Conservation (phyloP, 2,329 filamentous ascomycete genomes). For the Aspergillus viridinutans region DNA sequence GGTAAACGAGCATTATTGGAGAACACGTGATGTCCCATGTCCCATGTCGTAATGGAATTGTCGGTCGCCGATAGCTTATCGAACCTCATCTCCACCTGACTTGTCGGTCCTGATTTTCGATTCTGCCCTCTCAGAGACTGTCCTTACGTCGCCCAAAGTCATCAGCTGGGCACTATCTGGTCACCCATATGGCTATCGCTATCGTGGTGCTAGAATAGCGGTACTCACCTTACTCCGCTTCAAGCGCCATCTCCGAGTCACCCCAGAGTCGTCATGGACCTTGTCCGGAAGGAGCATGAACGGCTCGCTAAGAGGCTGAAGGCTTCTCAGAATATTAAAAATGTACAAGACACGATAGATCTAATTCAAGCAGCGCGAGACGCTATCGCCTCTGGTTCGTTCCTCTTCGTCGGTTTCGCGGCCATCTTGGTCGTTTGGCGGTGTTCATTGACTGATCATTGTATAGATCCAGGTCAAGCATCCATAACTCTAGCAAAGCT, state of each 20-base stretch:
- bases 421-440: slow-evolving; percentile 9
- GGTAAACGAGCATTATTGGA: background rate
- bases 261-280: slow-evolving; percentile 48
- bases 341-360: slow-evolving; percentile 81
- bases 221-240: slow-evolving; percentile 29
- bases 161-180: background rate
- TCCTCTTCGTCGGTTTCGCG: slow-evolving; percentile 3
- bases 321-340: slow-evolving; percentile 65
- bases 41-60: slow-evolving; percentile 9
- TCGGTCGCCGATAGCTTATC: background rate
- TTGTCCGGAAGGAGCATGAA: slow-evolving; percentile 69
- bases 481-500: slow-evolving; percentile 75
- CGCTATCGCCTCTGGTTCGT: slow-evolving; percentile 64
- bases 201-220: slow-evolving; percentile 14
- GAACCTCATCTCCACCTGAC: background rate
- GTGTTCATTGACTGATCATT: slow-evolving; percentile 4
- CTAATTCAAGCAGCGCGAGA: slow-evolving; percentile 69
- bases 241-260: slow-evolving; percentile 10
- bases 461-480: slow-evolving; percentile 62
- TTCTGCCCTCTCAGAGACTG: background rate
- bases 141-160: background rate
- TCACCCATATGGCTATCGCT: slow-evolving; percentile 23
- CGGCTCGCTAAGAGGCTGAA: slow-evolving; percentile 66
- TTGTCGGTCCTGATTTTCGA: background rate
- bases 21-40: slow-evolving; percentile 7